Evolutionary conservation across 225 moss, liverwort and hornwort species (phyloP), one percentile per base, ranked within the genome.

Genomic region (Pleurozium schreberi): DNA sequence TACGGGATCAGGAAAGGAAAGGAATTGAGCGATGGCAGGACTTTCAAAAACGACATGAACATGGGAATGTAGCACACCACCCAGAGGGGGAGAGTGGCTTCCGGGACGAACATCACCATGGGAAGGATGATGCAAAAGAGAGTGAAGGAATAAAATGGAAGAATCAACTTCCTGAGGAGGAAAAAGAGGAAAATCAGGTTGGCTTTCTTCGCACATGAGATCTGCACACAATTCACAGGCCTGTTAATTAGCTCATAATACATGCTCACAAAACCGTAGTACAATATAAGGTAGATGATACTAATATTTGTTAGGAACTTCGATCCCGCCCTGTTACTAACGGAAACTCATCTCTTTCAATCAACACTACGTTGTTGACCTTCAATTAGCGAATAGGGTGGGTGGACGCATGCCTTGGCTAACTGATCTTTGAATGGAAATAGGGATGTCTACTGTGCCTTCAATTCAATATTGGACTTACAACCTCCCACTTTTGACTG

Each of bases 81-180:
- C 92, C 93, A 92, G 12, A 93, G 81, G n/a, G 93, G 93, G 8
- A 93, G 85, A 15, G 89, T 85, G 67, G 89, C 88, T 80, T 93
- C 92, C 27, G 93, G 92, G 21, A 92, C 92, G 64, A 92, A 91
- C 92, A 92, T 89, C 38, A 89, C 91, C 86, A 93, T 45, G 16
- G 93, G 90, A n/a, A 93, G 88, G 70, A 93, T 93, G 69, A 93
- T 93, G 83, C 93, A 93, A 82, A 93, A 93, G 66, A 93, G 93
- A 3, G 91, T 93, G 83, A 93, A 93, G 9, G 93, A 93, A 31
- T 91, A 92, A 40, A 92, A 93, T 8, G 93, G 93, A 21, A 92
- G 89, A 79, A 93, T 87, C 26, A 91, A 80, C 75, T 92, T 93
- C 82, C 92, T 73, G 55, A 93, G 84, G 25, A 93, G 90, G 82